A percentile compares a stretch with the other conserved stretches of the same genome.
These are phyloP conservation scores for Brasenia schreberi DNA, from an alignment of 164 flowering plant genomes.

Conservation along the genomic window DNA sequence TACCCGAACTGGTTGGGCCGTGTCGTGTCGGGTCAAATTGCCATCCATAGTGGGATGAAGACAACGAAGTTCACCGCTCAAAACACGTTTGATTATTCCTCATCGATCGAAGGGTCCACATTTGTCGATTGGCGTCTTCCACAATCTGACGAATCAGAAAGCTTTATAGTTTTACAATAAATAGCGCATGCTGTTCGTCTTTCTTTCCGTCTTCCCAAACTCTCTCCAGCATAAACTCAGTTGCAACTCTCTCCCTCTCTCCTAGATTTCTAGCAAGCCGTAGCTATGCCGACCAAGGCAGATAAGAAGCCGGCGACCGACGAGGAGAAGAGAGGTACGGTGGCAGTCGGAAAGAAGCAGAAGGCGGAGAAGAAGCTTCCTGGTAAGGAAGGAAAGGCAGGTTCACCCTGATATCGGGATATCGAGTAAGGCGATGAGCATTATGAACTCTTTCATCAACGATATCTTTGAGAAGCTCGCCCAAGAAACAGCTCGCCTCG, in stretches of 20 bases:
- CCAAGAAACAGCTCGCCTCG: slow-evolving; percentile 22
- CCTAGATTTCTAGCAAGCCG: slow-evolving; percentile 10
- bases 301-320: slow-evolving; percentile 4
- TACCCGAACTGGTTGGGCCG: no score
- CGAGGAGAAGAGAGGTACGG: slow-evolving; percentile 1
- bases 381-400: slow-evolving; percentile 9
- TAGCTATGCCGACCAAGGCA: slow-evolving; percentile 8
- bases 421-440: slow-evolving; percentile 37
- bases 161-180: background rate
- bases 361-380: slow-evolving; percentile 21
- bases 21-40: no score
- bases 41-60: no score
- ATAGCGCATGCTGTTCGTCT: background rate
- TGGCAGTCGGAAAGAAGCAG: slow-evolving; percentile 18
- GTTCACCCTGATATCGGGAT: slow-evolving; percentile 24
- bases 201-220: background rate
- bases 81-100: slow-evolving; percentile 1
- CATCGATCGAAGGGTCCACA: slow-evolving; percentile 3
- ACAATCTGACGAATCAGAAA: slow-evolving; percentile 12
- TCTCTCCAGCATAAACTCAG: background rate
- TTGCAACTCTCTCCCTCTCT: background rate
- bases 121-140: slow-evolving; percentile 12
- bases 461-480: slow-evolving; percentile 37
- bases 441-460: slow-evolving; percentile 33
- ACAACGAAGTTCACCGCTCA: background rate